Evolutionary conservation across 441 rosid species (phyloP), one percentile per base, ranked within the genome.

Genomic region (California macrophylla): DNA sequence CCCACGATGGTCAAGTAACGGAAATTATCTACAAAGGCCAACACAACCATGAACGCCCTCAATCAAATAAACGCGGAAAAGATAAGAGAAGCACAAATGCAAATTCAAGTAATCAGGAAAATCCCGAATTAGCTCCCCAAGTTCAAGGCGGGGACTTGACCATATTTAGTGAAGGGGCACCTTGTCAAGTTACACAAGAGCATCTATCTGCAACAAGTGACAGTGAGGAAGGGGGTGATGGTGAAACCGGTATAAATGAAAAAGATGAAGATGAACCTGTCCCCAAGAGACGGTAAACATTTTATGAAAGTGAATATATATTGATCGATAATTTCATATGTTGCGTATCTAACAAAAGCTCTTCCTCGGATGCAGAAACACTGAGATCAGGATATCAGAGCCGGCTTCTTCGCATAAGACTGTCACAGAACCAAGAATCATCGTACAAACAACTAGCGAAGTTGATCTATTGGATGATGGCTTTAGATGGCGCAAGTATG

Each of bases 391-490:
- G 64, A 82, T 82, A 25, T 69, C 85, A 76, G 97, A 90, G 56
- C 80, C 84, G 79, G 85, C 85, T 76, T 85, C 92, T 26, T 84
- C 89, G 65, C 86, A 90, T 66, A 92, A 90, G 80, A 94, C 99
- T 58, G 92, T 90, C 28, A 83, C 95, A 58, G 98, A 92, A 77
- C 95, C 98, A 34, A 90, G 93, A 1, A 94, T 94, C 66, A 97
- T 94, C 74, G 97, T 92, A 78, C 97, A 94, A 77, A 94, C 99
- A 62, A 68, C 87, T 69, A 92, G 98, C 74, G 99, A 94, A 80
- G 96, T 94, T 72, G 99, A 94, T 81, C 87, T 94, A 84, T 75
- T 94, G 75, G 99, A 92, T 81, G 99, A 94, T 81, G 99, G 98
- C 36, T 94, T 92, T 67, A 79, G 93, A 45, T 94, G 99, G 99